Percentiles rank a stretch among this genome's conserved stretches.
Evolutionary conservation across 768 basidiomycete genomes (phyloP).

Genomic region (Amanita phalloides): DNA sequence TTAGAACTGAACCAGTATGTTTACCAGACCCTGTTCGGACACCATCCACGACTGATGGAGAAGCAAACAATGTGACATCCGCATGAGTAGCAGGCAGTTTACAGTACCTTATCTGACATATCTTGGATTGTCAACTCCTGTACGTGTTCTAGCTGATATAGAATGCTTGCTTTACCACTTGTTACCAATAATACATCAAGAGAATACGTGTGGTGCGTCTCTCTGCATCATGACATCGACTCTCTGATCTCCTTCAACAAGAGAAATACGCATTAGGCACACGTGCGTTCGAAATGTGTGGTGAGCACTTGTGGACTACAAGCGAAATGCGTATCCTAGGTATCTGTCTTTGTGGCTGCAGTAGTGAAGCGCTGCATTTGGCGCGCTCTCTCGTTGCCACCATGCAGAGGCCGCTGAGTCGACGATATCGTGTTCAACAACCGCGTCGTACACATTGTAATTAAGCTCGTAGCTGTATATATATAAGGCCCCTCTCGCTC

Average conservation of each 20-base stretch:
- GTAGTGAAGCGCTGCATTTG: not conserved
- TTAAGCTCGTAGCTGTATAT: too few species aligned
- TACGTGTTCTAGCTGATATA: conserved; percentile 27
- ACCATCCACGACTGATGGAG: conserved; percentile 38
- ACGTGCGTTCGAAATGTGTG: too few species aligned
- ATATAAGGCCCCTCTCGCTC: too few species aligned
- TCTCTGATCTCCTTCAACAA: not conserved
- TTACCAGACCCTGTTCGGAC: conserved; percentile 56
- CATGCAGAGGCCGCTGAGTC: not conserved
- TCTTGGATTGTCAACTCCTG: conserved; percentile 9
- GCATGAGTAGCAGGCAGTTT: conserved; percentile 20
- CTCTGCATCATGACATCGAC: not conserved
- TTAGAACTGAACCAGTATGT: conserved; percentile 8
- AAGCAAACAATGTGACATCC: conserved; percentile 51
- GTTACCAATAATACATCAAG: not conserved
- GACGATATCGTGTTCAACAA: too few species aligned
- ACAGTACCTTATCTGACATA: conserved; percentile 1
- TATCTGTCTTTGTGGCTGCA: not conserved
- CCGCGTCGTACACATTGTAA: too few species aligned
- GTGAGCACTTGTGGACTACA: too few species aligned
- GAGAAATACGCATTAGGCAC: too few species aligned
- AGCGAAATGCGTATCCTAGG: not conserved
- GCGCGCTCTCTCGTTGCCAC: not conserved
- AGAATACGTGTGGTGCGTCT: not conserved
- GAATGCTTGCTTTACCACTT: conserved; percentile 18